Conservation (phyloP, 805 yeast genomes). For the Wickerhamomyces bovis region DNA sequence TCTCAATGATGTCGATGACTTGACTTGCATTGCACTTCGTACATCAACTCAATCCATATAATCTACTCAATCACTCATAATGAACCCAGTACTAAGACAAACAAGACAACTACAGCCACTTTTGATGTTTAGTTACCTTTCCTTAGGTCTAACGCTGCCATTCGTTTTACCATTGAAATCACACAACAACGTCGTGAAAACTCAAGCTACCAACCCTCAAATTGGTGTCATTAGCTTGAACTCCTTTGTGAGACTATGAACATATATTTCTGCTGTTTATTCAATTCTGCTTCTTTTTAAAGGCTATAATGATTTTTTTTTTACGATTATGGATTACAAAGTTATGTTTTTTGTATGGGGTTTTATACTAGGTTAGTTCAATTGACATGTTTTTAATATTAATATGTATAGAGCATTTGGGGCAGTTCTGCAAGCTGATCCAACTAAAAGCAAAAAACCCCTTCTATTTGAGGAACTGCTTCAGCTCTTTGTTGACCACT, state of each 20-base stretch:
- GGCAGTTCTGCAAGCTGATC: not conserved
- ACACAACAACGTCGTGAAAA: constrained; percentile 8
- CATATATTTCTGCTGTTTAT: not conserved
- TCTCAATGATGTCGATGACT: too few species aligned
- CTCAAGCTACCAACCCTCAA: constrained; percentile 2
- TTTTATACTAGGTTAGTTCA: not conserved
- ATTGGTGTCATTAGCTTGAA: constrained; percentile 15
- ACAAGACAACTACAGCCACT: constrained; percentile 14
- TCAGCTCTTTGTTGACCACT: constrained; percentile 10
- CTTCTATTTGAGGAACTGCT: not conserved
- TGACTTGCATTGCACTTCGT: not conserved
- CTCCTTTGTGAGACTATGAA: constrained; percentile 15
- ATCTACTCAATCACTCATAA: not conserved
- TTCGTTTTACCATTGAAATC: constrained; percentile 16
- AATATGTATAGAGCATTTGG: too few species aligned
- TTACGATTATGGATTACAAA: not conserved
- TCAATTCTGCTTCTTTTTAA: not conserved
- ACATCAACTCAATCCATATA: not conserved
- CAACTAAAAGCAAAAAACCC: not conserved
- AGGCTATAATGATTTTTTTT: not conserved
- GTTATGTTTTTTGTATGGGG: not conserved
- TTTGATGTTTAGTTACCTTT: constrained; percentile 19
- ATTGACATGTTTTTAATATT: too few species aligned
- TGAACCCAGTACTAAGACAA: constrained; percentile 10
- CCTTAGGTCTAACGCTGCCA: constrained; percentile 19